Percentiles rank a stretch among this genome's conserved stretches.
These are phyloP conservation scores for Nicotiana otophora DNA, from an alignment of 257 asterid genomes.

Conservation along the genomic window DNA sequence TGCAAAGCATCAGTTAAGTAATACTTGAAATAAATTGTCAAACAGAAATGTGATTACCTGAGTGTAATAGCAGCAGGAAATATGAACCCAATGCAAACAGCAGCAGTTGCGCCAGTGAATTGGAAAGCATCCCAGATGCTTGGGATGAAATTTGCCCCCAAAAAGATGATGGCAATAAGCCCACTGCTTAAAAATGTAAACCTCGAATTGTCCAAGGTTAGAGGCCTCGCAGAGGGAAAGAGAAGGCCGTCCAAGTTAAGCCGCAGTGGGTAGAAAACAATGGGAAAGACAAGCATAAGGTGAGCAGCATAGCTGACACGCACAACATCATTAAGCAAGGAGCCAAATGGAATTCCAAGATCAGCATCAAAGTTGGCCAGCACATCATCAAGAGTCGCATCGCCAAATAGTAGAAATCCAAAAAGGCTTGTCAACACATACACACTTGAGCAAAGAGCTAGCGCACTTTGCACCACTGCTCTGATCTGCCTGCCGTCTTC, in stretches of 20 bases:
- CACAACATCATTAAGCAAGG: conserved; percentile 63
- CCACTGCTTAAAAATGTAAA: conserved; percentile 57
- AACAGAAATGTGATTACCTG: conserved; percentile 27
- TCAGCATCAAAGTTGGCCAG: conserved; percentile 77
- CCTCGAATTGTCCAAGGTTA: conserved; percentile 50
- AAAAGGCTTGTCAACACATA: conserved; percentile 65
- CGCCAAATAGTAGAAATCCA: conserved; percentile 74
- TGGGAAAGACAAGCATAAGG: conserved; percentile 90
- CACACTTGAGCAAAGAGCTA: conserved; percentile 61
- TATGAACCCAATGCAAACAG: conserved; percentile 78
- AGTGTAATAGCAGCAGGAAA: conserved; percentile 69
- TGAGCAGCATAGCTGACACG: conserved; percentile 91
- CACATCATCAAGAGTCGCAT: conserved; percentile 76
- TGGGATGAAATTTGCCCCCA: conserved; percentile 86
- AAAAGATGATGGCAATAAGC: conserved; percentile 45
- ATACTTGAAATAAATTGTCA: background rate
- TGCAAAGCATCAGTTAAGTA: background rate
- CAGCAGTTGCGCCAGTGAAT: conserved; percentile 93
- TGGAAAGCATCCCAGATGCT: conserved; percentile 98
- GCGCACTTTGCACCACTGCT: conserved; percentile 59
- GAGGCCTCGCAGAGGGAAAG: conserved; percentile 65
- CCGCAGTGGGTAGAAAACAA: conserved; percentile 71
- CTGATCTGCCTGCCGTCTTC: conserved; percentile 55
- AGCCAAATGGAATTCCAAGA: conserved; percentile 77
- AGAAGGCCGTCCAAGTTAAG: conserved; percentile 78